Evolutionary conservation across 139 green algal species (phyloP).

Genomic region (Monoraphidium neglectum): DNA sequence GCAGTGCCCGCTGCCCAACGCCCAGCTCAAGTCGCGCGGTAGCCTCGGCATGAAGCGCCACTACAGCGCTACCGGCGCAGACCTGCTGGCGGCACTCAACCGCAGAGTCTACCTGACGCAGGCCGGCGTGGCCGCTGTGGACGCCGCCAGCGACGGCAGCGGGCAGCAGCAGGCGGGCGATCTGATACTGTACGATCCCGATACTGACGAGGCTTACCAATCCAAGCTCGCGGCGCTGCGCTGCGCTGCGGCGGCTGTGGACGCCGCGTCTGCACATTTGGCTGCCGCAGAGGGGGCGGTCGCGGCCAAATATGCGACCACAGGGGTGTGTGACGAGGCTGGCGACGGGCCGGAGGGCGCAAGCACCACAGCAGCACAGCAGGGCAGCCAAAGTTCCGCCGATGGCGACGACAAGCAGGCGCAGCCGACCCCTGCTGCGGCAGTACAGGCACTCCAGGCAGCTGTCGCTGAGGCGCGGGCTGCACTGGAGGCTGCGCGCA

Average conservation of each 20-base stretch:
- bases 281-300: not conserved
- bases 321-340: not conserved
- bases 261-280: not conserved
- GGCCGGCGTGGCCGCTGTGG: not conserved
- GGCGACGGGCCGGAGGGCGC: not conserved
- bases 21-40: not conserved
- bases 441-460: not conserved
- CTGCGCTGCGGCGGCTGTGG: not conserved
- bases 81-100: conserved; percentile 12
- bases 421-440: no score
- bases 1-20: not conserved
- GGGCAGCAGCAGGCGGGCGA: not conserved
- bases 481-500: not conserved
- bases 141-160: not conserved
- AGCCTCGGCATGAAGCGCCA: conserved; percentile 22
- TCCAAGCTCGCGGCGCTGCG: not conserved
- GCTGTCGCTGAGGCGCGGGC: not conserved
- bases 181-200: conserved; percentile 33
- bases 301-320: not conserved
- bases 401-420: no score
- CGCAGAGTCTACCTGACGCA: conserved; percentile 1
- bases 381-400: no score
- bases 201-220: not conserved
- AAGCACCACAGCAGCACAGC: no score
- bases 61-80: conserved; percentile 5